Percentiles rank a stretch among this genome's conserved stretches.
phyloP scores from a whole-genome alignment of 148 eudicot species.

The Rhododendron mucronatum region DNA sequence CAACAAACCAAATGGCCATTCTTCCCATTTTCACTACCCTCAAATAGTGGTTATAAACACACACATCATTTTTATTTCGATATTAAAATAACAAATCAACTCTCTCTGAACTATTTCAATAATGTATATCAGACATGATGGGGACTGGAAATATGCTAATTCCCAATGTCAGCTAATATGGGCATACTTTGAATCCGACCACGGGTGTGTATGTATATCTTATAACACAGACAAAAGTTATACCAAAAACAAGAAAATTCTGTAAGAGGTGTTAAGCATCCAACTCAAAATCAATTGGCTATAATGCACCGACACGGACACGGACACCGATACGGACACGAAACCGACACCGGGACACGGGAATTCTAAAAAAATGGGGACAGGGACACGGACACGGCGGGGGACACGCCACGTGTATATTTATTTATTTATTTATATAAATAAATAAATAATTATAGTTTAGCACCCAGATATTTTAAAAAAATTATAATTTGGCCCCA shows the following conservation, averaged over 20 bases:
- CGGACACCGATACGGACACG: no score
- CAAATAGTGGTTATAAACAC: background rate
- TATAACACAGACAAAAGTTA: background rate
- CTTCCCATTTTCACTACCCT: background rate
- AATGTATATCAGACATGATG: background rate
- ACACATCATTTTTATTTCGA: background rate
- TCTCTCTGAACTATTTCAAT: background rate
- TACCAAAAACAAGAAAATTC: background rate
- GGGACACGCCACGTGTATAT: no score
- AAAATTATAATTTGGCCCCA: no score
- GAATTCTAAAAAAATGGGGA: no score
- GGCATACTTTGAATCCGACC: background rate
- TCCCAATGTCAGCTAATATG: background rate
- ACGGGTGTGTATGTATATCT: background rate
- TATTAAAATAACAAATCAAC: background rate
- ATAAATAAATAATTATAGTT: no score
- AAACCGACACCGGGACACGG: no score
- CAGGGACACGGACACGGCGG: no score
- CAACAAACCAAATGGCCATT: background rate
- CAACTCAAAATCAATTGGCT: no score
- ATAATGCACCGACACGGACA: no score
- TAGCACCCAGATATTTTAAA: no score
- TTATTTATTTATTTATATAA: no score
- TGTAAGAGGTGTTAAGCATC: no score
- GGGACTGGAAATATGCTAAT: background rate